A percentile compares a stretch with the other conserved stretches of the same genome.
These are phyloP conservation scores for Coprinellus aureogranulatus DNA, from an alignment of 768 basidiomycete species.

Conservation along the genomic window DNA sequence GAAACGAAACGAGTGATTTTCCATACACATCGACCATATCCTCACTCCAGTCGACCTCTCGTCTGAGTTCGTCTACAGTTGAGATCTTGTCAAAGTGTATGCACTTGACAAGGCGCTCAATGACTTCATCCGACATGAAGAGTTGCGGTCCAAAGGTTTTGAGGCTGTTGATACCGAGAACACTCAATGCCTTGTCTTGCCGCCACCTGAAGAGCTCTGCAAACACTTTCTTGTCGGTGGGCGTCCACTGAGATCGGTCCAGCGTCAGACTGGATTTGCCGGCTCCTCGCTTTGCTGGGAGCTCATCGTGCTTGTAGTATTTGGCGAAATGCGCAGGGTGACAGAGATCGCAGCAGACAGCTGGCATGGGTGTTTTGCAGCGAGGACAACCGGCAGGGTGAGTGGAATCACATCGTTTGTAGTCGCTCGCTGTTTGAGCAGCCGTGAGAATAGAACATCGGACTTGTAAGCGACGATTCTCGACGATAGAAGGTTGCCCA, in stretches of 20 bases:
- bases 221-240: background rate
- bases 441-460: too few relatives aligned
- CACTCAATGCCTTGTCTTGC: background rate
- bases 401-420: background rate
- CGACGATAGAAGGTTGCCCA: too few relatives aligned
- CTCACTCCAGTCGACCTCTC: background rate
- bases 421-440: background rate
- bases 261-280: too few relatives aligned
- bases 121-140: background rate
- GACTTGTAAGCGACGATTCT: too few relatives aligned
- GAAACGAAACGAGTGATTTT: too few relatives aligned
- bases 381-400: background rate
- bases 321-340: too few relatives aligned
- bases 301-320: too few relatives aligned
- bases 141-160: background rate
- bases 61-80: background rate
- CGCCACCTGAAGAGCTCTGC: background rate
- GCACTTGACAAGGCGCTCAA: background rate
- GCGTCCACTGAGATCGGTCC: too few relatives aligned
- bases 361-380: background rate
- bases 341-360: background rate
- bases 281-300: too few relatives aligned
- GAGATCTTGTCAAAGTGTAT: background rate
- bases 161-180: background rate
- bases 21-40: background rate